Evolutionary conservation across 2,329 filamentous ascomycete genomes (phyloP).

Genomic region (Ophiocordyceps australis): DNA sequence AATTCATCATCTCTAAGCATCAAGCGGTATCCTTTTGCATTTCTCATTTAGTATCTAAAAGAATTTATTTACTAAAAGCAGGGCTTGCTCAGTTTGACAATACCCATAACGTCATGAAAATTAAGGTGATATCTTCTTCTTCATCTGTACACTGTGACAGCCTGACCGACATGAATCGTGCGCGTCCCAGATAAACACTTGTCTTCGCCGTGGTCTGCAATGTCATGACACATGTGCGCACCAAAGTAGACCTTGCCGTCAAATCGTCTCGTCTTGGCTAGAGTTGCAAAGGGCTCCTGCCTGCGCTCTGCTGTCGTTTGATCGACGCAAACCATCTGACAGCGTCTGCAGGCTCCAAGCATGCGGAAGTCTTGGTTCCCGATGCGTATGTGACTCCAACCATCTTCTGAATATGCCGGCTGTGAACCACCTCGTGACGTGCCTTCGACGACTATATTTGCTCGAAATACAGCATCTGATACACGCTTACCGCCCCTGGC

Average conservation of each 20-base stretch:
- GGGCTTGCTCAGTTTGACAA: too few relatives aligned
- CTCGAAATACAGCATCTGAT: conserved; percentile 61
- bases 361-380: conserved; percentile 48
- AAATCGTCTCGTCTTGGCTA: conserved; percentile 72
- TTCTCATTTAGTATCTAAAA: too few relatives aligned
- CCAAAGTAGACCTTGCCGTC: conserved; percentile 83
- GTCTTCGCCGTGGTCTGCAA: background rate
- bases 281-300: conserved; percentile 73
- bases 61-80: too few relatives aligned
- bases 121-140: too few relatives aligned
- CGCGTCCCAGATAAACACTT: conserved; percentile 9
- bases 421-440: conserved; percentile 22
- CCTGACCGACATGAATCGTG: conserved; percentile 32
- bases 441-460: conserved; percentile 56
- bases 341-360: conserved; percentile 70
- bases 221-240: conserved; percentile 49
- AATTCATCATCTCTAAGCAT: too few relatives aligned
- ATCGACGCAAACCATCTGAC: conserved; percentile 92
- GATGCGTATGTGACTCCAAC: conserved; percentile 52
- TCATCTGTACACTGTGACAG: conserved; percentile 12
- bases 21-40: too few relatives aligned
- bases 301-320: conserved; percentile 62
- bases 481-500: conserved; percentile 43
- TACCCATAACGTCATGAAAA: too few relatives aligned
- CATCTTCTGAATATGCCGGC: conserved; percentile 59